Evolutionary conservation across 2,329 filamentous ascomycete genomes (phyloP).

Genomic region (Nannizzia gypsea): DNA sequence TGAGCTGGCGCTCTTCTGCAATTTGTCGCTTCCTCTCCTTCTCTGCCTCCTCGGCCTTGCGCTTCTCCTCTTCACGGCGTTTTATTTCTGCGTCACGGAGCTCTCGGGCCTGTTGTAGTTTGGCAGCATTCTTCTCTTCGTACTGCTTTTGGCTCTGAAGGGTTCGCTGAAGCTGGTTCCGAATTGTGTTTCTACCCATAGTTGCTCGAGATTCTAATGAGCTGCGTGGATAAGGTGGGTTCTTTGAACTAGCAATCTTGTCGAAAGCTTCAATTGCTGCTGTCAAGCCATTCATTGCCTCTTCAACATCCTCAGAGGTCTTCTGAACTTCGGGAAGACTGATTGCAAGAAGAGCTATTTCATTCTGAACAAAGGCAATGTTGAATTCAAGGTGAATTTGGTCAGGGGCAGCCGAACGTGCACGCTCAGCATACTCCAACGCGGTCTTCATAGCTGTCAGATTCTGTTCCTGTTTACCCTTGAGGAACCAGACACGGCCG

Average conservation of each 20-base stretch:
- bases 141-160: conserved; percentile 78
- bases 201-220: conserved; percentile 91
- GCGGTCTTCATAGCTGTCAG: conserved; percentile 52
- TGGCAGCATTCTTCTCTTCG: conserved; percentile 83
- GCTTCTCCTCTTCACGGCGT: conserved; percentile 64
- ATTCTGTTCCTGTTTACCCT: conserved; percentile 58
- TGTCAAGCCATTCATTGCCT: conserved; percentile 68
- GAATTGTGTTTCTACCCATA: conserved; percentile 93
- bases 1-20: conserved; percentile 70
- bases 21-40: conserved; percentile 68
- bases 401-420: conserved; percentile 65
- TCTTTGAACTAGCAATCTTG: conserved; percentile 48
- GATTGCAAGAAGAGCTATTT: conserved; percentile 73
- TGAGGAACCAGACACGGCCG: conserved; percentile 75
- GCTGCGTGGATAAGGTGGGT: conserved; percentile 74
- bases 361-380: conserved; percentile 92
- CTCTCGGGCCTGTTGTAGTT: conserved; percentile 67
- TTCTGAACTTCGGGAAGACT: conserved; percentile 63
- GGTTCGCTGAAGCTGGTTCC: conserved; percentile 77
- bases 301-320: conserved; percentile 66
- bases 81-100: conserved; percentile 69
- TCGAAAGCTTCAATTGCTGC: conserved; percentile 64
- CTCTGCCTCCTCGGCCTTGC: conserved; percentile 55
- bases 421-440: conserved; percentile 52
- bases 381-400: conserved; percentile 94